Percentiles rank a stretch among this genome's conserved stretches.
Conservation (phyloP, 306 rosid genomes). For the Purshia tridentata region DNA sequence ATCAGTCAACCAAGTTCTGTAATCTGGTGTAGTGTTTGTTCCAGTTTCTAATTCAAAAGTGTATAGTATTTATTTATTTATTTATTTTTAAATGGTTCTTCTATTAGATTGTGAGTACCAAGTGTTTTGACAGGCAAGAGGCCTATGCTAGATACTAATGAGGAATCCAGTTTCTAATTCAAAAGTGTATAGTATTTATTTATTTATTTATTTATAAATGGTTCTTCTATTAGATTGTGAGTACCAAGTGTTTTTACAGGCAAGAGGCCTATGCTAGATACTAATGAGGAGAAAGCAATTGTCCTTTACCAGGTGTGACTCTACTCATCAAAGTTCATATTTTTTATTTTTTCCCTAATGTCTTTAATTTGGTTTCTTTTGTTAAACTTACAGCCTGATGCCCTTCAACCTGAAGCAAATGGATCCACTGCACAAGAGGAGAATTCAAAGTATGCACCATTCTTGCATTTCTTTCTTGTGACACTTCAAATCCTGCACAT, state of each 20-base stretch:
- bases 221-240: conserved; percentile 26
- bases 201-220: background rate
- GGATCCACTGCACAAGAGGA: conserved; percentile 57
- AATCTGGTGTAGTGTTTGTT: background rate
- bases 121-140: conserved; percentile 53
- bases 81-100: background rate
- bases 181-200: background rate
- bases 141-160: conserved; percentile 53
- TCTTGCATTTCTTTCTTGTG: conserved; percentile 5
- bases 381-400: conserved; percentile 63
- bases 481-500: background rate
- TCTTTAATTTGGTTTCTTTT: conserved; percentile 29
- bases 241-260: conserved; percentile 44
- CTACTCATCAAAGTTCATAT: conserved; percentile 12
- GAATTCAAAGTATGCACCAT: conserved; percentile 73
- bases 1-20: background rate
- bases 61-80: background rate
- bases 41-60: background rate
- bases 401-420: conserved; percentile 59
- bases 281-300: conserved; percentile 84
- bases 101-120: conserved; percentile 26
- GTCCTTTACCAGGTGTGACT: conserved; percentile 76
- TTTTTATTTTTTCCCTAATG: background rate
- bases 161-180: conserved; percentile 53
- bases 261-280: conserved; percentile 51